These are phyloP conservation scores for Brachypodium distachyon DNA, from an alignment of 202 grass and related monocot genomes.

Conservation along the genomic window DNA sequence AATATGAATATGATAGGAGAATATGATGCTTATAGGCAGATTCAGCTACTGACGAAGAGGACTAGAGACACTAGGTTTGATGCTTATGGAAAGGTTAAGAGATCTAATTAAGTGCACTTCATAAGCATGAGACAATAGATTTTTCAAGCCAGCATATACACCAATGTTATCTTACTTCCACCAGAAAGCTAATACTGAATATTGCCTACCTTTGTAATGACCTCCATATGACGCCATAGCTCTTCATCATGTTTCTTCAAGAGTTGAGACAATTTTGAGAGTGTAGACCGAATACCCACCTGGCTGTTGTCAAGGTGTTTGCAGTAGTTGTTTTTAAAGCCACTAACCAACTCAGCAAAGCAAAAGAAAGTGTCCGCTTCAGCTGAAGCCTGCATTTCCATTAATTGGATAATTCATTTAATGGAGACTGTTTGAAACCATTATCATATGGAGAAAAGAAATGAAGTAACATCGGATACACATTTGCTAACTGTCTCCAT, in stretches of 20 bases:
- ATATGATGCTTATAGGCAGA: background rate
- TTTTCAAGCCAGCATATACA: background rate
- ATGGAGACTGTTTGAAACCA: conserved; percentile 10
- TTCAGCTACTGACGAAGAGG: conserved; percentile 5
- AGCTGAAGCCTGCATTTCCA: conserved; percentile 42
- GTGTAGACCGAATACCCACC: conserved; percentile 66
- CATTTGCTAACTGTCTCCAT: background rate
- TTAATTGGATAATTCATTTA: background rate
- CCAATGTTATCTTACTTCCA: background rate
- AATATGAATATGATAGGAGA: background rate
- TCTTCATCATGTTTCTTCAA: conserved; percentile 93
- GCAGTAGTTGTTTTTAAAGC: conserved; percentile 82
- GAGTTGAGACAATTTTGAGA: conserved; percentile 67
- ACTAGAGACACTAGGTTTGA: no score
- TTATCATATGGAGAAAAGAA: conserved; percentile 1
- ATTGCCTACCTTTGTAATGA: conserved; percentile 57
- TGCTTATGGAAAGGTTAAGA: no score
- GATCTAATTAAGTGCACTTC: no score
- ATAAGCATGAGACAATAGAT: background rate
- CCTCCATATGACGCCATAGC: conserved; percentile 87
- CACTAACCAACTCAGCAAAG: conserved; percentile 77
- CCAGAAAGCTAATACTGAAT: background rate
- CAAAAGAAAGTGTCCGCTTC: conserved; percentile 90
- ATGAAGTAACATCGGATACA: background rate
- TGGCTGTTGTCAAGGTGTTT: conserved; percentile 83